phyloP scores from a whole-genome alignment of 2,329 filamentous ascomycete species.

The Tolypocladium tundrense region DNA sequence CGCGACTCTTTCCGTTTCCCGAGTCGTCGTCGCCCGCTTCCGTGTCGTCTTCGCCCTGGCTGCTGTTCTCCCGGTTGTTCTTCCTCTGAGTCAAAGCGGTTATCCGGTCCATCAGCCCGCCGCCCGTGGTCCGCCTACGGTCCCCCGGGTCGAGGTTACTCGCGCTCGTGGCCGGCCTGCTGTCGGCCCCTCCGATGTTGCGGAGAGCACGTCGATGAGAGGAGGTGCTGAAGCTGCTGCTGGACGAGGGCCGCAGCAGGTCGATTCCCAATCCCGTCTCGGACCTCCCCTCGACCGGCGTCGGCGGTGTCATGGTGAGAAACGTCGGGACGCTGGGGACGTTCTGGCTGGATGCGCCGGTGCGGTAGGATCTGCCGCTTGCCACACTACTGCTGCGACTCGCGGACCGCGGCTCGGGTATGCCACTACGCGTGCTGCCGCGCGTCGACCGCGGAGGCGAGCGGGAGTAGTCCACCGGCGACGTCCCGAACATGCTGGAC shows the following conservation, averaged over 20 bases:
- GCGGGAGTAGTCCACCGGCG: conserved; percentile 47
- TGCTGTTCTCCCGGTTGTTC: conserved; percentile 13
- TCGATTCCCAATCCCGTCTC: conserved; percentile 17
- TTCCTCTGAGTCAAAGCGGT: conserved; percentile 21
- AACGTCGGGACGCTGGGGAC: conserved; percentile 25
- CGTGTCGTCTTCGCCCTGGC: conserved; percentile 10
- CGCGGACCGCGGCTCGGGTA: conserved; percentile 30
- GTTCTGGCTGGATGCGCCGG: conserved; percentile 16
- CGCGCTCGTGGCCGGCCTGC: conserved; percentile 21
- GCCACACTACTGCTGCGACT: conserved; percentile 46
- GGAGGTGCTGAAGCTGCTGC: conserved; percentile 15
- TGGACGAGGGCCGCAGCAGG: conserved; percentile 20
- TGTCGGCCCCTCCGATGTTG: conserved; percentile 7
- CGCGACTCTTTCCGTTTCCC: conserved; percentile 3
- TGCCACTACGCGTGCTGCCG: conserved; percentile 37
- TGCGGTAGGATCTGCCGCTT: conserved; percentile 32
- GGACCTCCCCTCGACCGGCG: conserved; percentile 22
- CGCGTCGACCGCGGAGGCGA: conserved; percentile 45
- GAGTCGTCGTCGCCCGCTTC: conserved; percentile 12
- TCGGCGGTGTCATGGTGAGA: conserved; percentile 37
- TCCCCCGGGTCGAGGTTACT: conserved; percentile 14
- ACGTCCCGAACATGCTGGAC: conserved; percentile 41
- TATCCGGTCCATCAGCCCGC: conserved; percentile 24
- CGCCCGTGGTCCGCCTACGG: conserved; percentile 17
- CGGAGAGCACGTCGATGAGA: conserved; percentile 8